Conservation (phyloP, 2,329 filamentous ascomycete genomes). For the Tolypocladium endophyticum region DNA sequence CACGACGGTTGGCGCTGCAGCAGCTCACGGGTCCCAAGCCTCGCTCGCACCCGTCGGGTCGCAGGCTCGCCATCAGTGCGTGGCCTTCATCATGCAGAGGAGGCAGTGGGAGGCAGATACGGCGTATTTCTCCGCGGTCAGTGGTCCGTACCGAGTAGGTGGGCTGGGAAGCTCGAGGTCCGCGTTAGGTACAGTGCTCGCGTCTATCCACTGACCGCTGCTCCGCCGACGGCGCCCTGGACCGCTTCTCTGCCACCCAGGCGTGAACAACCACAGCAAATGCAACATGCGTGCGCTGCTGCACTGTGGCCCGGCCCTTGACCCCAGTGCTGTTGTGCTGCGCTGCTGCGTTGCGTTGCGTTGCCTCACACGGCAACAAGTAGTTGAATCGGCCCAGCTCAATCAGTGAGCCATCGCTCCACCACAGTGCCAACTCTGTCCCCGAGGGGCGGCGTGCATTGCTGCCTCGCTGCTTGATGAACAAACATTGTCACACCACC, state of each 20-base stretch:
- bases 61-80: neutral
- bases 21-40: conserved; percentile 8
- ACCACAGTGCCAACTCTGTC: neutral
- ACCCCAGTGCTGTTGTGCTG: neutral
- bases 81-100: neutral
- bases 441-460: neutral
- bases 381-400: neutral
- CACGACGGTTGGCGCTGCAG: conserved; percentile 7
- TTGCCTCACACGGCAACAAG: neutral
- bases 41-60: neutral
- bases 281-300: neutral
- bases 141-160: too few relatives aligned
- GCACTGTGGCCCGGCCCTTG: neutral
- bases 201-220: neutral
- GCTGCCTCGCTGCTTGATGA: neutral
- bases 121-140: too few relatives aligned
- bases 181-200: neutral
- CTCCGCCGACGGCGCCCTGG: neutral
- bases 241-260: neutral
- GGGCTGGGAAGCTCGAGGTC: too few relatives aligned
- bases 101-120: too few relatives aligned
- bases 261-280: neutral
- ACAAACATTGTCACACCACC: neutral
- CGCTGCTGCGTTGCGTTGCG: neutral
- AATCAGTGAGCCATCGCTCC: neutral